These are phyloP conservation scores for Ophiostoma sp. DNA, from an alignment of 2,329 filamentous ascomycete species.

Conservation along the genomic window DNA sequence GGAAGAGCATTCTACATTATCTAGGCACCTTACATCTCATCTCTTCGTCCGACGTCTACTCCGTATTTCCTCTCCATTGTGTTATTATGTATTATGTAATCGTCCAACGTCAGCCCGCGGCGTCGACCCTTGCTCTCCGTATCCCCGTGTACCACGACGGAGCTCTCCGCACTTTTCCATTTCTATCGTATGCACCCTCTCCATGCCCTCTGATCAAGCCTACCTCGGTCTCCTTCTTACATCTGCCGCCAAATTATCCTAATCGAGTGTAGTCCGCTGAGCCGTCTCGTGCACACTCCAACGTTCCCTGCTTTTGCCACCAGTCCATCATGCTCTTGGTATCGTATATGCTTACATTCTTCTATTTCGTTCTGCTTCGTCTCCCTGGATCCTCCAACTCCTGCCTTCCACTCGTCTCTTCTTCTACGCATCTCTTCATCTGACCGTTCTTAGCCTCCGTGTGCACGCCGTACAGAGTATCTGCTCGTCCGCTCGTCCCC, in stretches of 20 bases:
- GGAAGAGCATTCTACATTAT: too few relatives aligned
- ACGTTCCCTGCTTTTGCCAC: too few relatives aligned
- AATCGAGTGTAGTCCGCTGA: neutral
- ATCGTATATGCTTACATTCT: too few relatives aligned
- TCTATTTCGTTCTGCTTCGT: neutral
- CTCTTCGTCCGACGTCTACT: neutral
- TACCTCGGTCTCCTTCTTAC: neutral
- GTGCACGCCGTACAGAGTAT: too few relatives aligned
- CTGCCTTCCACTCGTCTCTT: too few relatives aligned
- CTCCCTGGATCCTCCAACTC: too few relatives aligned
- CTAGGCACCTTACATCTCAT: too few relatives aligned
- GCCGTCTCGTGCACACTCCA: neutral
- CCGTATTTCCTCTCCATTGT: too few relatives aligned
- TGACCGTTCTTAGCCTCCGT: too few relatives aligned
- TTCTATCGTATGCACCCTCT: neutral
- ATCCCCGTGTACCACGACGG: neutral
- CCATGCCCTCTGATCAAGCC: too few relatives aligned
- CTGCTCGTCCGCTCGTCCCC: too few relatives aligned
- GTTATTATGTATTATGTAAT: neutral
- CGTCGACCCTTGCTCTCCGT: neutral
- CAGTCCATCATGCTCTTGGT: neutral
- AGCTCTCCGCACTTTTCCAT: neutral
- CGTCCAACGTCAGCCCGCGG: neutral
- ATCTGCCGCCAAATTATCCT: slow-evolving; percentile 1
- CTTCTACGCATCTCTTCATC: too few relatives aligned